phyloP scores from a whole-genome alignment of 148 eudicot species.

The Vaccinium corymbosum region DNA sequence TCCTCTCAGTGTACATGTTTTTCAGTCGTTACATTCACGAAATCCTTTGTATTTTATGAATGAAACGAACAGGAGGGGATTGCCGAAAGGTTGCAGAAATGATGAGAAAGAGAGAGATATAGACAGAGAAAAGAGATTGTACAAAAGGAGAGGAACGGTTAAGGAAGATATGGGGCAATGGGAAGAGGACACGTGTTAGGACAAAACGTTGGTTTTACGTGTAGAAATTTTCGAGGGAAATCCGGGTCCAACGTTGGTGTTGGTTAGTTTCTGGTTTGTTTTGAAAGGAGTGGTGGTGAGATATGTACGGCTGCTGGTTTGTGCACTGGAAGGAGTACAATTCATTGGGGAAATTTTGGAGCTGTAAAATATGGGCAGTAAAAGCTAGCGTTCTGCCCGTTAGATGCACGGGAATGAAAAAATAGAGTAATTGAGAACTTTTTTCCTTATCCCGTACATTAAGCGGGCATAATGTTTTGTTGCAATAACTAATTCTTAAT shows the following conservation, averaged over 20 bases:
- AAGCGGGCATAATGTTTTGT: no score
- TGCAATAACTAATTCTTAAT: no score
- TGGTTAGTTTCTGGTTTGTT: not conserved
- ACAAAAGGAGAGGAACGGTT: not conserved
- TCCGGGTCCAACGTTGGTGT: slow-evolving; percentile 2
- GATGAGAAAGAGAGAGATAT: slow-evolving; percentile 1
- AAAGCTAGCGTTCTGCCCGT: no score
- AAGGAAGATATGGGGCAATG: slow-evolving; percentile 4
- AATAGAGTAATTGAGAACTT: no score
- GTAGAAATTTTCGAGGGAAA: slow-evolving; percentile 15
- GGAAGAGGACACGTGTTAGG: slow-evolving; percentile 21
- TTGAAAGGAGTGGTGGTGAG: not conserved
- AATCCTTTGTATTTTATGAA: not conserved
- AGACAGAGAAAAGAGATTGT: not conserved
- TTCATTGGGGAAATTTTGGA: not conserved
- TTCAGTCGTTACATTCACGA: not conserved
- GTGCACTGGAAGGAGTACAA: not conserved
- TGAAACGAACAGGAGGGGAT: not conserved
- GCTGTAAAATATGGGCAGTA: not conserved
- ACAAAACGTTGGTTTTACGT: not conserved
- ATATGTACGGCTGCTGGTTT: not conserved
- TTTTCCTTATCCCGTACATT: no score
- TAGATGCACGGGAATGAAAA: no score
- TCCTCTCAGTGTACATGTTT: not conserved
- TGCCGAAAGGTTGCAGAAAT: slow-evolving; percentile 10